These are phyloP conservation scores for Hansenula anomala DNA, from an alignment of 1,139 yeast genomes.

Conservation along the genomic window DNA sequence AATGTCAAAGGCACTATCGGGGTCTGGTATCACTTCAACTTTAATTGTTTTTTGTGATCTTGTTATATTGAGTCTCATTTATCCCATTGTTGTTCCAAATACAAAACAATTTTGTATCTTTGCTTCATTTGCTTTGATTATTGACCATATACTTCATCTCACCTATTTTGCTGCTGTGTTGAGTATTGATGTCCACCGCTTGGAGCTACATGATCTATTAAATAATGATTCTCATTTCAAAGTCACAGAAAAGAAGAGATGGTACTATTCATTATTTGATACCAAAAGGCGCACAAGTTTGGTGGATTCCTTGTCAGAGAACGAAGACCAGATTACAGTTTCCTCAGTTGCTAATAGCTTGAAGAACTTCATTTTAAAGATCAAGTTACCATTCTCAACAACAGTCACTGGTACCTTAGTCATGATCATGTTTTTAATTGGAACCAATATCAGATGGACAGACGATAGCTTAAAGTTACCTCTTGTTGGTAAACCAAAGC, in stretches of 20 bases:
- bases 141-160: slow-evolving; percentile 56
- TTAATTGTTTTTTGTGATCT: slow-evolving; percentile 25
- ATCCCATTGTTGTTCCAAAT: slow-evolving; percentile 26
- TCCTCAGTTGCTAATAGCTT: not conserved
- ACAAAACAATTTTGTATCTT: slow-evolving; percentile 36
- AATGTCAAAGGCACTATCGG: slow-evolving; percentile 30
- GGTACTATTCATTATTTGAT: not conserved
- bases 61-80: slow-evolving; percentile 20
- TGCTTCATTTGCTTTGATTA: slow-evolving; percentile 36
- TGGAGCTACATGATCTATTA: slow-evolving; percentile 54
- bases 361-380: slow-evolving; percentile 27
- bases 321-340: not conserved
- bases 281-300: slow-evolving; percentile 1
- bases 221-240: slow-evolving; percentile 13
- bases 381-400: slow-evolving; percentile 31
- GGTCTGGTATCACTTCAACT: slow-evolving; percentile 31
- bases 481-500: slow-evolving; percentile 1
- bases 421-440: slow-evolving; percentile 18
- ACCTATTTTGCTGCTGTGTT: slow-evolving; percentile 63
- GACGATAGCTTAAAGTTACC: slow-evolving; percentile 6
- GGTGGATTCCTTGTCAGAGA: not conserved
- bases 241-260: slow-evolving; percentile 4
- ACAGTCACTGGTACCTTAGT: slow-evolving; percentile 22
- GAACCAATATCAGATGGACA: slow-evolving; percentile 27
- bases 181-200: slow-evolving; percentile 59